Base-by-base conservation (phyloP, 495 filamentous ascomycete species). In the Penicillium goetzii region DNA sequence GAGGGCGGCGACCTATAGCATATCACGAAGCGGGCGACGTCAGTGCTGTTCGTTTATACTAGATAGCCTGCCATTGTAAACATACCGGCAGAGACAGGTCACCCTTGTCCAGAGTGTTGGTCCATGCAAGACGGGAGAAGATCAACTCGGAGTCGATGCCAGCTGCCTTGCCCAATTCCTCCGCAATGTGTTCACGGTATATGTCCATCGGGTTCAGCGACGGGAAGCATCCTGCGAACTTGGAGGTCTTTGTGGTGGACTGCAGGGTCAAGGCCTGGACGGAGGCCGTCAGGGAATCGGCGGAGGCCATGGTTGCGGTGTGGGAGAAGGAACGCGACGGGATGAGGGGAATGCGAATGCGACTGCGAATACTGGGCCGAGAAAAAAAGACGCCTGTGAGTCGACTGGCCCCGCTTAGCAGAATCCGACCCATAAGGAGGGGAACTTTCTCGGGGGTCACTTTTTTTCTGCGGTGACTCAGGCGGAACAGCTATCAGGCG, bases 181-280 rank as follows among this genome's bases (percentile, higher is more conserved):
- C 82, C 58, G 90, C 84, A 64, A 97, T 88, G 65, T 96, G 91
- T 55, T 89, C 85, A 43, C 95, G 85, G 82, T 94, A 98, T 62
- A 96, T 80, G 73, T 99, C 94, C 60, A 92, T 82, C 25, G 91
- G 90, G 80, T 99, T 99, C 69, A 86, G 61, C 11, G 88, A 83
- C 25, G 93, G 91, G 63, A 78, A 86, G 72, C 77, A 81, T 67
- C 71, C 72, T 34, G 77, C 60, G 64, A 77, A 81, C 63, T 78
- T 75, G 60, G 79, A 79, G 34, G 65, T 72, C 58, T 74, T 68
- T 9, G 67, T 60, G 25, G 78, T 78, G 12, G 78, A 78, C 51
- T 80, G 78, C 52, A 80, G 71, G 58, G 77, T 72, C 12, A 81
- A 66, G 34, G 67, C 73, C 74, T 78, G 72, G 26, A 81, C 72